Evolutionary conservation across 1,284 basidiomycete species (phyloP).

Genomic region (Xerocomus minutiporus): DNA sequence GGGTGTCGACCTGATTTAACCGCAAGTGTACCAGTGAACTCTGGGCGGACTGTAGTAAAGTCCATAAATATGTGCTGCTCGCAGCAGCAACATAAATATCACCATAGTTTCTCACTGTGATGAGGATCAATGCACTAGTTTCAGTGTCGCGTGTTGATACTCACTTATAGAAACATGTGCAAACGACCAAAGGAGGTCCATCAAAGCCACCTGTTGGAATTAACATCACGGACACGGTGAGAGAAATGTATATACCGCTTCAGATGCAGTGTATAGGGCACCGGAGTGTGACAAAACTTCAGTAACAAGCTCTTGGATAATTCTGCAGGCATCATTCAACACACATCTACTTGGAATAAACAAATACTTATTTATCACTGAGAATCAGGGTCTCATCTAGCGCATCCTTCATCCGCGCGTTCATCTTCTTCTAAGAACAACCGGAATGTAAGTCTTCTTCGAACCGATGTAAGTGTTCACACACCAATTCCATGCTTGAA

Average conservation of each 20-base stretch:
- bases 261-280: slow-evolving; percentile 80
- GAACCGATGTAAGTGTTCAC: slow-evolving; percentile 16
- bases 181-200: slow-evolving; percentile 86
- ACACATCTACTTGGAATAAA: background rate
- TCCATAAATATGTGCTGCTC: background rate
- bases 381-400: slow-evolving; percentile 78
- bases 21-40: slow-evolving; percentile 81
- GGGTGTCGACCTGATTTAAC: slow-evolving; percentile 86
- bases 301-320: slow-evolving; percentile 66
- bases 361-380: slow-evolving; percentile 59
- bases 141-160: slow-evolving; percentile 21
- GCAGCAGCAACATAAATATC: slow-evolving; percentile 6
- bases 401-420: slow-evolving; percentile 79
- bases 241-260: slow-evolving; percentile 54
- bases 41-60: slow-evolving; percentile 67
- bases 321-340: slow-evolving; percentile 38
- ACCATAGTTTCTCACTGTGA: slow-evolving; percentile 71
- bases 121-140: background rate
- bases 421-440: slow-evolving; percentile 63
- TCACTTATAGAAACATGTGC: slow-evolving; percentile 74
- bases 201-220: slow-evolving; percentile 58
- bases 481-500: slow-evolving; percentile 74
- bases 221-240: background rate
- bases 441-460: background rate
- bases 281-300: slow-evolving; percentile 65